phyloP scores from a whole-genome alignment of 2,329 filamentous ascomycete genomes.

The Neopestalotiopsis clavispora region DNA sequence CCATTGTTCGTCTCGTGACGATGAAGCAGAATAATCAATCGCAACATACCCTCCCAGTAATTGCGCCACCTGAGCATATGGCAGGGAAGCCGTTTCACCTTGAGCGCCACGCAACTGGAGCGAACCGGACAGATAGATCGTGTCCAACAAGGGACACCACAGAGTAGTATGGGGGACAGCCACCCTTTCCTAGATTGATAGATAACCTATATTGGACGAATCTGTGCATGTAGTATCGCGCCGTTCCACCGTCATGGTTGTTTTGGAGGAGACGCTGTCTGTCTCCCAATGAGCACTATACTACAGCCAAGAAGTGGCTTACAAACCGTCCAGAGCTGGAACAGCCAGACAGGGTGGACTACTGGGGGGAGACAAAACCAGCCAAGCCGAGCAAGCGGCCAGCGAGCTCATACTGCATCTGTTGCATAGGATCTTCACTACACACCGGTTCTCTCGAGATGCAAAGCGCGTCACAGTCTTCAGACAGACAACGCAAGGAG shows the following conservation, averaged over 20 bases:
- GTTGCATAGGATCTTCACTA: no score
- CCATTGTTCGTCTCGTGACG: not conserved
- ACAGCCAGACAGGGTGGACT: not conserved
- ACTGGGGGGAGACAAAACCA: no score
- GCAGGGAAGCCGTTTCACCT: slow-evolving; percentile 5
- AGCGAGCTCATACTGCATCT: no score
- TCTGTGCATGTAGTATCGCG: not conserved
- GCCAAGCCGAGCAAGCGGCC: no score
- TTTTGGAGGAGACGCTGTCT: not conserved
- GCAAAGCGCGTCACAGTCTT: no score
- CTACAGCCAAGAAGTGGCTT: not conserved
- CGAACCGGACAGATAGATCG: not conserved
- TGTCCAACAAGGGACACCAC: not conserved
- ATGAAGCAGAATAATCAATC: not conserved
- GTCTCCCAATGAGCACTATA: not conserved
- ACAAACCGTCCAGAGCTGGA: not conserved
- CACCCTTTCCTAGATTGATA: not conserved
- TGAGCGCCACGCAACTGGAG: not conserved
- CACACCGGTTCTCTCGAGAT: no score
- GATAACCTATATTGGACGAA: slow-evolving; percentile 6
- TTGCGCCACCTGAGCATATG: not conserved
- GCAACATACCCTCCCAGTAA: slow-evolving; percentile 1
- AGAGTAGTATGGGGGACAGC: not conserved
- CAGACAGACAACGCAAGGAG: no score
- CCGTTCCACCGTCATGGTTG: not conserved